Base-by-base conservation (phyloP, 2,329 filamentous ascomycete genomes). In the Cryphonectria parasitica region DNA sequence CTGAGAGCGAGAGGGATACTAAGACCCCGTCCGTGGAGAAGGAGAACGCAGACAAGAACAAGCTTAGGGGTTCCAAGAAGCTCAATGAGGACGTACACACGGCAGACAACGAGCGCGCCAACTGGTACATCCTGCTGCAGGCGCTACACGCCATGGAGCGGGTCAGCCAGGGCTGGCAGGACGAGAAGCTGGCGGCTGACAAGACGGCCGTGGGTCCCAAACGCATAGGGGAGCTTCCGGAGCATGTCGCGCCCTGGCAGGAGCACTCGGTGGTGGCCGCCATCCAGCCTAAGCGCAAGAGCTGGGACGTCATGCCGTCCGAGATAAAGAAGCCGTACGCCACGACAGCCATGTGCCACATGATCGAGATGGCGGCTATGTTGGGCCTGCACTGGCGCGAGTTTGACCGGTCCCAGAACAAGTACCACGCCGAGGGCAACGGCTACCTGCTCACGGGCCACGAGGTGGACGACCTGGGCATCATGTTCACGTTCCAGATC, bases 301-400 rank as follows among this genome's bases (percentile, higher is more conserved):
- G 83, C 72, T 87, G 85, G 85, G 85, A 87, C 72, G 86, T 81
- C 0, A 87, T 87, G 84, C 85, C 85, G 0, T 68, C 79, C 1
- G 79, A 79, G 43, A 76, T 87, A 65, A 81, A 79, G 49, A 84
- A 84, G 49, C 85, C 85, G 0, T 87, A 86, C 65, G 85, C 85
- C 2, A 87, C 84, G 0, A 87, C 83, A 0, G 85, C 86, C n/a
- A 85, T 88, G 71, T 87, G 83, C 68, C 86, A 88, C 73, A 76
- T 88, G 3, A 77, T 88, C 41, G 86, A 88, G 79, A 84, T 88
- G 71, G 81, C 85, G 36, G 85, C 85, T 5, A 83, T 85, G 70
- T 78, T 88, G 22, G 86, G 87, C 10, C 81, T 89, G 10, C 83
- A 89, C 77, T 89, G 87, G 87, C 87, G 85, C 72, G 84, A 86